Evolutionary conservation across 129 eudicot species (phyloP), one percentile per base, ranked within the genome.

Genomic region (Ambrosia trifida): DNA sequence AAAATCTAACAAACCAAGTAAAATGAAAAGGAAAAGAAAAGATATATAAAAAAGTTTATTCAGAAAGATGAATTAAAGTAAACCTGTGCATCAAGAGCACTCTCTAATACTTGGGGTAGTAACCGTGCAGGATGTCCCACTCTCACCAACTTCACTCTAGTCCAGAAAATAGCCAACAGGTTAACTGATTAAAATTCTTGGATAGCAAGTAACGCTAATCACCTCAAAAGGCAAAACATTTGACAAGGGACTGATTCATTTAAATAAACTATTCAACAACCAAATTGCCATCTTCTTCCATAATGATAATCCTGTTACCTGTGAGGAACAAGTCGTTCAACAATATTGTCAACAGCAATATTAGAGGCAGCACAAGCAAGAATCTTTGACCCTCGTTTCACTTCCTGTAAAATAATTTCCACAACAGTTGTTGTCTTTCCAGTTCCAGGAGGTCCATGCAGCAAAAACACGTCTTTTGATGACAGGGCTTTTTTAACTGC

Each of bases 391-490:
- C 98, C 98, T 66, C 97, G 93, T 75, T 94, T 94, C 64, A 94
- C 96, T 90, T 94, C 98, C 61, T 94, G 98, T 61, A 94, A 66
- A 51, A 94, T 89, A 36, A 94, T 87, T 80, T 94, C 98, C 72
- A 94, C 93, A 16, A 94, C 97, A 30, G 98, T 94, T 11, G 98
- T 94, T 36, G 98, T 94, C 78, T 94, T 94, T 60, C 98, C 98
- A 61, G 98, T 94, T 80, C 98, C 98, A 90, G 98, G 98, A 78
- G 98, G 98, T 40, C 98, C 98, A 66, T 94, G 98, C 63, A 94
- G 84, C 90, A 94, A 85, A 82, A 94, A 90, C 41, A 94, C 59
- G 66, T 94, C 95, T 83, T 89, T 94, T 81, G 98, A 94, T 74
- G 96, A 85, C 63, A 94, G 52, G 33, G 98, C 97, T 75, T 89